Evolutionary conservation across 2,329 filamentous ascomycete species (phyloP), one percentile per base, ranked within the genome.

Genomic region (Immersiporthe knoxdaviesiana): DNA sequence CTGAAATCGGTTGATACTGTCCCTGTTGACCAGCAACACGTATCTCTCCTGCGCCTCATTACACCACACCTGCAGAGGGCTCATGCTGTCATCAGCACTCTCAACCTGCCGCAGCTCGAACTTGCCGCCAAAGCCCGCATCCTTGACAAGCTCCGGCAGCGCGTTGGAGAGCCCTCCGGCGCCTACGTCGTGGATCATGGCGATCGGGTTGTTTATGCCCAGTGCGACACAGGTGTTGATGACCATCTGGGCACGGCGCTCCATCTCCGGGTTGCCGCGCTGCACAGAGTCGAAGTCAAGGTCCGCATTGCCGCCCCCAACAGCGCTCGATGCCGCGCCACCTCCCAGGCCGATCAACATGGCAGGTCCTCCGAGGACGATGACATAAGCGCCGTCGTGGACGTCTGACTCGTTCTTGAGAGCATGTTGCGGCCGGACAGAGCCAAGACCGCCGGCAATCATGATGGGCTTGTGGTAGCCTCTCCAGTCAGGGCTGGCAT

Each of bases 391-490:
- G n/a, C 94, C 95, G 65, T 94, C 88, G 65, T 90, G 90, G 24
- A 99, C 96, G 72, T 92, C 85, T 16, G 87, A 85, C 11, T 91
- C 88, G 72, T 92, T 87, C 82, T 99, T 99, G 70, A 97, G 85
- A 2, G 96, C 95, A 77, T 97, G 92, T 75, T 95, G 90, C 18
- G 96, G 95, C 69, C 96, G 85, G 39, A 98, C 95, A 7, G 92
- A 97, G 63, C 96, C 96, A 47, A 98, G 89, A 77, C 96, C 96
- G 77, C 96, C 96, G 72, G 96, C 96, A 81, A 99, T 93, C 93
- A 97, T 97, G 79, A 97, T 97, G 12, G 96, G 96, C 83, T 99
- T 99, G 81, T 98, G 96, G 78, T 97, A 99, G 32, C 96, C 96
- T 74, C 95, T 88, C 76, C 93, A 87, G 74, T 97, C 93, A 27